Percentiles rank a stretch among this genome's conserved stretches.
Evolutionary conservation across 2,329 filamentous ascomycete species (phyloP).

Genomic region (Colletotrichum horii): DNA sequence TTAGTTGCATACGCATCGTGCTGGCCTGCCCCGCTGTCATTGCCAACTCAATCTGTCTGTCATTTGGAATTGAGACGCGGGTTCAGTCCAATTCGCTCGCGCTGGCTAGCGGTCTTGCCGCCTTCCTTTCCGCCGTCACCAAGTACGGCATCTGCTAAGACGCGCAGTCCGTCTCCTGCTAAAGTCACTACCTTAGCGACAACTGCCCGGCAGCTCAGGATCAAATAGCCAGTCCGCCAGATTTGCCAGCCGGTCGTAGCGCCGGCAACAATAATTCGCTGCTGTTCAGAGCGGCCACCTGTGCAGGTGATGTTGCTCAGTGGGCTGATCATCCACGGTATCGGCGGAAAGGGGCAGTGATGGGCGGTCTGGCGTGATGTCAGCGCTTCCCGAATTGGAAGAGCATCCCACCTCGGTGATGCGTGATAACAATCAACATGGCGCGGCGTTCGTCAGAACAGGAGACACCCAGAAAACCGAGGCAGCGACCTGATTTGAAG

Average conservation of each 20-base stretch:
- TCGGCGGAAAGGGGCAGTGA: constrained; percentile 2
- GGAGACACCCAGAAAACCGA: neutral
- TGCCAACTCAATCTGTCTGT: neutral
- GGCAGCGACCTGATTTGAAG: neutral
- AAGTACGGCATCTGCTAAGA: neutral
- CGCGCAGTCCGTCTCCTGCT: neutral
- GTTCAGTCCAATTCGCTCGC: neutral
- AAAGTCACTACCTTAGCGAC: neutral
- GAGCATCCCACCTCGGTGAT: constrained; percentile 4
- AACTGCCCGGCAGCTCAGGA: neutral
- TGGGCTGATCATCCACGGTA: neutral
- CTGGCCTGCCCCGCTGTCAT: neutral
- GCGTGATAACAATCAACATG: neutral
- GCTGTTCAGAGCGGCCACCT: neutral
- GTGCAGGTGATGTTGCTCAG: neutral
- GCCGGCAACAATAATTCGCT: neutral
- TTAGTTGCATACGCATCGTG: neutral
- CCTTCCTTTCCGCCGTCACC: constrained; percentile 1
- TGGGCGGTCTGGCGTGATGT: constrained; percentile 1
- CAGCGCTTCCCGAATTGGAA: neutral
- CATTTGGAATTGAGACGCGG: neutral
- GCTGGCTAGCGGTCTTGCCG: neutral
- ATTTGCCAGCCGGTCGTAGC: neutral
- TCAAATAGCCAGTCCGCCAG: neutral
- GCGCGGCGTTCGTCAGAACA: constrained; percentile 1